Conservation (phyloP, 208 protist genomes). For the Strigomonas galati region DNA sequence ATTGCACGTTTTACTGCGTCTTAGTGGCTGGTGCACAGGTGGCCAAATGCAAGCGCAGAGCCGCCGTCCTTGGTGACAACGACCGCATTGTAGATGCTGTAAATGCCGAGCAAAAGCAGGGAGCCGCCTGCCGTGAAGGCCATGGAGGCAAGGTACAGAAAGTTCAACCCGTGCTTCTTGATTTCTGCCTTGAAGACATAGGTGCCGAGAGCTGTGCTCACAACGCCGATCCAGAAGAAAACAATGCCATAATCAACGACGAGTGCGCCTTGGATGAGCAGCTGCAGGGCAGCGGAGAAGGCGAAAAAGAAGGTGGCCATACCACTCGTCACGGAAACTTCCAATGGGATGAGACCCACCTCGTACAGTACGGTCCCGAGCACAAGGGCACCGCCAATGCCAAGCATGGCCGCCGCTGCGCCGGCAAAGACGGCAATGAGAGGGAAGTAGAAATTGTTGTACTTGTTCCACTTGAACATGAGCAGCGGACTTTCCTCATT, state of each 20-base stretch:
- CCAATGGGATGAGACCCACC: slow-evolving; percentile 60
- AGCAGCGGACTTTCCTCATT: slow-evolving; percentile 14
- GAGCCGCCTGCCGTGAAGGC: slow-evolving; percentile 65
- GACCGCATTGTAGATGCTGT: slow-evolving; percentile 73
- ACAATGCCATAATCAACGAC: slow-evolving; percentile 57
- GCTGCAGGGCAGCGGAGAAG: slow-evolving; percentile 51
- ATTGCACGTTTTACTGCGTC: no score
- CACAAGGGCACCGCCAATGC: slow-evolving; percentile 82
- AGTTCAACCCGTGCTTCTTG: slow-evolving; percentile 45
- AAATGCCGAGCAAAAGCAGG: slow-evolving; percentile 51
- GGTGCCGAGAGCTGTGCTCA: slow-evolving; percentile 58
- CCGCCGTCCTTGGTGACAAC: slow-evolving; percentile 25
- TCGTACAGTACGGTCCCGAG: slow-evolving; percentile 83
- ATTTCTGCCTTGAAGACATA: slow-evolving; percentile 79
- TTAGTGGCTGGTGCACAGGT: slow-evolving; percentile 26
- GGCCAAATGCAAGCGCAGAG: slow-evolving; percentile 50
- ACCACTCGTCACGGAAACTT: slow-evolving; percentile 66
- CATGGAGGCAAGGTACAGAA: slow-evolving; percentile 61
- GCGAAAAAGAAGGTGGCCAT: slow-evolving; percentile 82
- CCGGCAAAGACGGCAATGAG: slow-evolving; percentile 69
- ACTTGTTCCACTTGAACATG: slow-evolving; percentile 63
- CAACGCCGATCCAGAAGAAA: slow-evolving; percentile 53
- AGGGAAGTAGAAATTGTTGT: slow-evolving; percentile 56
- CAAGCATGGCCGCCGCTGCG: slow-evolving; percentile 70
- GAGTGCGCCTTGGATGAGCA: slow-evolving; percentile 53